phyloP scores from a whole-genome alignment of 495 filamentous ascomycete genomes.

The Schizothecium vesticola region DNA sequence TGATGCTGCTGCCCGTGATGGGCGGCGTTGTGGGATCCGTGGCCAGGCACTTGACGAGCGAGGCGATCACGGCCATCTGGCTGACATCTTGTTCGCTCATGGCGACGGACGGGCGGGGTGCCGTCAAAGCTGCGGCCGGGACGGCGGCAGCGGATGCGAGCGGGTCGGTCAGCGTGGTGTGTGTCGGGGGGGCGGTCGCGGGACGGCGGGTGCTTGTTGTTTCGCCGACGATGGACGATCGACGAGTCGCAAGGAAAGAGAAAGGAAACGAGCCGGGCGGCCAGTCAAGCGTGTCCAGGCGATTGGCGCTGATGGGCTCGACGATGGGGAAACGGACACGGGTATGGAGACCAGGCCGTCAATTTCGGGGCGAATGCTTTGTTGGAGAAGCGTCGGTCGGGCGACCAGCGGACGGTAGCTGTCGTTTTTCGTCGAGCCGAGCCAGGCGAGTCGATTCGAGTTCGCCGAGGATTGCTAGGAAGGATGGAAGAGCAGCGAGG shows the following conservation, averaged over 20 bases:
- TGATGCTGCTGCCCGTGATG: slow-evolving; percentile 20
- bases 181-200: not conserved
- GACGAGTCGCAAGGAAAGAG: not conserved
- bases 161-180: slow-evolving; percentile 1
- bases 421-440: not conserved
- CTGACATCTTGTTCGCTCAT: slow-evolving; percentile 57
- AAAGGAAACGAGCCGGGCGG: not conserved
- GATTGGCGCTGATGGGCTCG: not conserved
- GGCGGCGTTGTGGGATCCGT: slow-evolving; percentile 34
- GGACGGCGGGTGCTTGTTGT: not conserved
- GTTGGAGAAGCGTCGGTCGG: not conserved
- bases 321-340: not conserved
- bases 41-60: slow-evolving; percentile 59
- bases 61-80: slow-evolving; percentile 52
- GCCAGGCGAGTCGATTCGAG: not conserved
- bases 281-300: not conserved
- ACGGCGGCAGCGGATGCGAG: slow-evolving; percentile 8
- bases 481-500: not conserved
- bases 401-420: not conserved
- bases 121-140: slow-evolving; percentile 16
- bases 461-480: not conserved
- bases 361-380: not conserved
- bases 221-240: not conserved
- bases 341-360: not conserved
- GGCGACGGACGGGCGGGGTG: slow-evolving; percentile 17